Evolutionary conservation across 306 rosid species (phyloP).

Genomic region (Glycine tomentella): DNA sequence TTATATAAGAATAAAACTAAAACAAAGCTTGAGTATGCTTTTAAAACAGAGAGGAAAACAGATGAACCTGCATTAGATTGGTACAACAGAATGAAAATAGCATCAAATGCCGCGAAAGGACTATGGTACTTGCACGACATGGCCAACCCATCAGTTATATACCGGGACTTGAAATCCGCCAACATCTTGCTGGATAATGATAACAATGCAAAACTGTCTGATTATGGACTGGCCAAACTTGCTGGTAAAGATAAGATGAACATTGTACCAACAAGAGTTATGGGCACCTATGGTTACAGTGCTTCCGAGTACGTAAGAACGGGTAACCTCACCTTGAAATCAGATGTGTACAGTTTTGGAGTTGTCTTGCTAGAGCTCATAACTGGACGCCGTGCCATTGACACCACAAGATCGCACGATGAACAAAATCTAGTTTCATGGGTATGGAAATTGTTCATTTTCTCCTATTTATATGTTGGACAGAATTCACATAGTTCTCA

Average conservation of each 20-base stretch:
- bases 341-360: conserved; percentile 90
- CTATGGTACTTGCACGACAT: conserved; percentile 87
- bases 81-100: conserved; percentile 77
- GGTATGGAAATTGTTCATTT: conserved; percentile 47
- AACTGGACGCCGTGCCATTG: conserved; percentile 82
- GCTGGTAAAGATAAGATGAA: conserved; percentile 62
- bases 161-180: conserved; percentile 73
- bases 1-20: conserved; percentile 7
- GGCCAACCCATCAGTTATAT: conserved; percentile 80
- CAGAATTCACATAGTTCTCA: not conserved
- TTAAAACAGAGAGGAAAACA: conserved; percentile 52
- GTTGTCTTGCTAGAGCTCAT: conserved; percentile 87
- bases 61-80: conserved; percentile 68
- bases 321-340: conserved; percentile 73
- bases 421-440: conserved; percentile 94
- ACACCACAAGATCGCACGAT: conserved; percentile 67
- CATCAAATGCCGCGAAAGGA: conserved; percentile 70
- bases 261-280: conserved; percentile 69
- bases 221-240: conserved; percentile 74
- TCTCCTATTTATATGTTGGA: not conserved
- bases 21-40: not conserved
- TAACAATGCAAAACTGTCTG: conserved; percentile 74
- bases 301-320: conserved; percentile 85
- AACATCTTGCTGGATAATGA: conserved; percentile 77
- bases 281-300: conserved; percentile 86